Conservation (phyloP, 257 asterid species). For the Nicotiana noctiflora region DNA sequence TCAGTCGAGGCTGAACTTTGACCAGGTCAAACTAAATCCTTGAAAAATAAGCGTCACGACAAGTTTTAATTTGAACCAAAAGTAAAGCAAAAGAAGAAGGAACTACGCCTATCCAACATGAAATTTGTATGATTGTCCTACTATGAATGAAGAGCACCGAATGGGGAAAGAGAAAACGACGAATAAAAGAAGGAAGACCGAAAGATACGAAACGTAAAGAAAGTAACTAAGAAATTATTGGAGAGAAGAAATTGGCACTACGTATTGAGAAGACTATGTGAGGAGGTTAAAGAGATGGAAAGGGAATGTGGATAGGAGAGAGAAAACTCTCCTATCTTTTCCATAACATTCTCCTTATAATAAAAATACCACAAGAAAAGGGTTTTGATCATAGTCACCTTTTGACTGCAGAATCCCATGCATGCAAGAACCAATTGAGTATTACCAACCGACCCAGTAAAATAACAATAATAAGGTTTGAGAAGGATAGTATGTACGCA, state of each 20-base stretch:
- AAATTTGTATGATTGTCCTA: not conserved
- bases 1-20: no score
- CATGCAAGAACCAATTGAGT: not conserved
- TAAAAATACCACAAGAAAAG: not conserved
- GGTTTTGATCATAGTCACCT: slow-evolving; percentile 2
- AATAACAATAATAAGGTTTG: no score
- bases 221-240: not conserved
- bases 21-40: no score
- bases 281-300: not conserved
- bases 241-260: not conserved
- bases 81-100: no score
- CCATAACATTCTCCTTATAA: not conserved
- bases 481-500: no score
- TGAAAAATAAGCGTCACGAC: no score
- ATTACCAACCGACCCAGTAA: no score
- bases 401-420: slow-evolving; percentile 12
- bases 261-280: not conserved
- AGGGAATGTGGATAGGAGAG: not conserved
- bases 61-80: no score
- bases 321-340: not conserved
- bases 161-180: not conserved
- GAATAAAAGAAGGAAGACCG: not conserved
- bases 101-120: no score
- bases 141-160: not conserved
- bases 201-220: not conserved